Conservation (phyloP, 805 yeast genomes). For the Yarrowia phangngaensis region DNA sequence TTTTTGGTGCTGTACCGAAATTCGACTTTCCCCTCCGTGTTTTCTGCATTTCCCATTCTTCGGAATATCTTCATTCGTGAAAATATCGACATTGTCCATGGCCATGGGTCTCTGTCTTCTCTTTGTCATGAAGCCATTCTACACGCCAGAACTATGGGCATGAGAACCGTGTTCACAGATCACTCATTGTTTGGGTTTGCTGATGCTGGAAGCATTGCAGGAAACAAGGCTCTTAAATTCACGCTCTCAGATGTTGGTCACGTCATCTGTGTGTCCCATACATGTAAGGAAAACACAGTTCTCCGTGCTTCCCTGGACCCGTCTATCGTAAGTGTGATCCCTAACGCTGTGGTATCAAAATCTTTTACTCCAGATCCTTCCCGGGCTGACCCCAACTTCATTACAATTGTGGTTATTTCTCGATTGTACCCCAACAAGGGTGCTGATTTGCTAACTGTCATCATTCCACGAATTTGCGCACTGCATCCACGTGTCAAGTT, state of each 20-base stretch:
- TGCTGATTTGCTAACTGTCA: conserved; percentile 77
- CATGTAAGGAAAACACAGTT: conserved; percentile 94
- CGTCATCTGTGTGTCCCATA: conserved; percentile 93
- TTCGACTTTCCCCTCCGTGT: conserved; percentile 83
- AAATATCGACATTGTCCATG: conserved; percentile 82
- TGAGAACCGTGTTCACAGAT: conserved; percentile 88
- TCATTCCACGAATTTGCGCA: conserved; percentile 78
- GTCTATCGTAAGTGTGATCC: conserved; percentile 75
- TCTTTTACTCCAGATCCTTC: conserved; percentile 55
- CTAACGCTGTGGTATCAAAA: conserved; percentile 89
- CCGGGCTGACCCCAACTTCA: conserved; percentile 41
- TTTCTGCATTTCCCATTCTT: conserved; percentile 78
- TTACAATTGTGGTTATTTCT: conserved; percentile 87
- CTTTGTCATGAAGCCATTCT: conserved; percentile 85
- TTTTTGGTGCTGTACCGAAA: conserved; percentile 74
- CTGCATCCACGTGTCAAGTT: conserved; percentile 63
- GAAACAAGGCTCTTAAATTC: conserved; percentile 81
- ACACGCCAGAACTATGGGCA: conserved; percentile 92
- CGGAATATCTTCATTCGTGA: conserved; percentile 85
- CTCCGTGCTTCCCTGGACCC: conserved; percentile 83
- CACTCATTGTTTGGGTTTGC: conserved; percentile 95
- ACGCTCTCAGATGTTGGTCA: conserved; percentile 83
- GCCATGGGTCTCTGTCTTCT: conserved; percentile 87
- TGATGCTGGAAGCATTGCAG: conserved; percentile 74
- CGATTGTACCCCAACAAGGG: conserved; percentile 95